These are phyloP conservation scores for Scytalidium sp. DNA, from an alignment of 2,329 filamentous ascomycete genomes.

Conservation along the genomic window DNA sequence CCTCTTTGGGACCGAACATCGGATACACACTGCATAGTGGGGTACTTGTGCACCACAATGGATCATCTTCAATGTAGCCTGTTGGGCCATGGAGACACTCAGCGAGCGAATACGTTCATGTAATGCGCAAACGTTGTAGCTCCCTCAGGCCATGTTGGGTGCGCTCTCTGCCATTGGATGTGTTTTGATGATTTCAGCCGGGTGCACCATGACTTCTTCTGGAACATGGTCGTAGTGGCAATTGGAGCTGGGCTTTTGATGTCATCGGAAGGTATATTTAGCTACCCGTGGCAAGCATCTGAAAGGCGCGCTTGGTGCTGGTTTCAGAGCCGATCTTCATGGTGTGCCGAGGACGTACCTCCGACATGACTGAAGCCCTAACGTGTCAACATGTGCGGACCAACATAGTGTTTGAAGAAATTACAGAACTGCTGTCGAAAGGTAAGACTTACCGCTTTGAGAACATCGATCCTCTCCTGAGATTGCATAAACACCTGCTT, in stretches of 20 bases:
- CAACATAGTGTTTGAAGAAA: background rate
- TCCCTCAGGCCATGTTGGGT: background rate
- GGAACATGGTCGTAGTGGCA: no score
- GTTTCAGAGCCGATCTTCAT: no score
- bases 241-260: background rate
- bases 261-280: background rate
- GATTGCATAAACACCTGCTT: conserved; percentile 82
- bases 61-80: no score
- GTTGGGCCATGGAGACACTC: no score
- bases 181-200: background rate
- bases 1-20: background rate
- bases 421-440: conserved; percentile 1
- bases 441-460: conserved; percentile 53
- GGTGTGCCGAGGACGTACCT: conserved; percentile 24
- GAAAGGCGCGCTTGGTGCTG: no score
- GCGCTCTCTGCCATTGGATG: background rate
- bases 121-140: background rate
- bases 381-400: conserved; percentile 7
- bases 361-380: conserved; percentile 21
- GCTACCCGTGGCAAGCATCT: no score
- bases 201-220: no score
- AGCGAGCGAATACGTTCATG: no score
- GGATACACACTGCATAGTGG: no score
- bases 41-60: no score
- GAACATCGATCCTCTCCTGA: conserved; percentile 67